A percentile compares a stretch with the other conserved stretches of the same genome.
Evolutionary conservation across 805 yeast genomes (phyloP).

Genomic region (Yarrowia sp.): DNA sequence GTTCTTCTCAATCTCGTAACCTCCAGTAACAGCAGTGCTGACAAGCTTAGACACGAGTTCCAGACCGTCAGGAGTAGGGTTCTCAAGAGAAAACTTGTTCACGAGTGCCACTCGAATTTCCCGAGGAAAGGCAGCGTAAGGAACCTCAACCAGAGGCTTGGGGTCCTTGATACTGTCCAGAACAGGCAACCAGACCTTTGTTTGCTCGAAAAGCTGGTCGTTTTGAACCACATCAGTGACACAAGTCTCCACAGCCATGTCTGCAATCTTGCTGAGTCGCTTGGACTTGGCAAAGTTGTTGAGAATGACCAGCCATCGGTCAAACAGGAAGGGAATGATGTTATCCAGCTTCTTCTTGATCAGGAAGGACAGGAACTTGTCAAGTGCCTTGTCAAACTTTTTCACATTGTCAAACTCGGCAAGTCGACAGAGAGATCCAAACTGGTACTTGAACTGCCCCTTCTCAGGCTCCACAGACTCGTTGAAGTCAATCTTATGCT

Average conservation of each 20-base stretch:
- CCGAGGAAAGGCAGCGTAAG: constrained; percentile 17
- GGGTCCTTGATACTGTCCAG: constrained; percentile 28
- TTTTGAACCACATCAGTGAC: constrained; percentile 17
- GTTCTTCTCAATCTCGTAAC: constrained; percentile 14
- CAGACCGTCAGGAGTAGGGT: constrained; percentile 13
- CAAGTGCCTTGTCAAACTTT: constrained; percentile 21
- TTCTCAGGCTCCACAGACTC: constrained; percentile 9
- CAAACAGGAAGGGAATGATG: constrained; percentile 18
- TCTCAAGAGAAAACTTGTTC: constrained; percentile 6
- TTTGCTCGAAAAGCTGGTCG: constrained; percentile 14
- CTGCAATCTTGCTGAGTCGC: constrained; percentile 16
- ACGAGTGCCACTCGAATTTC: constrained; percentile 15
- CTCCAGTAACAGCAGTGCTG: neutral
- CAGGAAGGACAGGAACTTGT: constrained; percentile 11
- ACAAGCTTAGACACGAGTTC: constrained; percentile 24
- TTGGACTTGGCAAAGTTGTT: constrained; percentile 17
- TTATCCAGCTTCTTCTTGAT: constrained; percentile 4
- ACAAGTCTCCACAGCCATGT: neutral
- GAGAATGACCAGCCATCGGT: constrained; percentile 30
- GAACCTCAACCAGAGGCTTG: constrained; percentile 1
- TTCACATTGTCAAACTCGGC: constrained; percentile 25
- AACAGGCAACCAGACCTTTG: constrained; percentile 16
- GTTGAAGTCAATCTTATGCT: constrained; percentile 8
- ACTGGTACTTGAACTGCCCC: constrained; percentile 3
- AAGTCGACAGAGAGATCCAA: constrained; percentile 30